A percentile compares a stretch with the other conserved stretches of the same genome.
Conservation (phyloP, 2,329 filamentous ascomycete genomes). For the Penicillium janthinellum region DNA sequence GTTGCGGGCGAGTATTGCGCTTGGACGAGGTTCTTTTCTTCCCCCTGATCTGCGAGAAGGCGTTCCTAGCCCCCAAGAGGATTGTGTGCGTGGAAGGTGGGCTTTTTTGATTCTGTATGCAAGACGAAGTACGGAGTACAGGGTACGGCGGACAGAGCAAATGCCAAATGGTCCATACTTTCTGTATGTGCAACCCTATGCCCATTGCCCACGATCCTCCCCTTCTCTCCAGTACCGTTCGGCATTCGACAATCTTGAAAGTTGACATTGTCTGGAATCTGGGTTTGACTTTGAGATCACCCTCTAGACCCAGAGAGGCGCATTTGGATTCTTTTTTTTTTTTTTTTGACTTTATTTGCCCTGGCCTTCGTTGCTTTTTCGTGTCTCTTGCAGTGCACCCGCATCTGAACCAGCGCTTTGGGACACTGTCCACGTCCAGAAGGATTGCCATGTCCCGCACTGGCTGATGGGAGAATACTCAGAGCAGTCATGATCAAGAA, state of each 20-base stretch:
- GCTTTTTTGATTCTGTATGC: not conserved
- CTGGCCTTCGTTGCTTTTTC: not conserved
- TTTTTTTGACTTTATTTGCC: not conserved
- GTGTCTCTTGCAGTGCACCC: slow-evolving; percentile 2
- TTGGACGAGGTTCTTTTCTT: not conserved
- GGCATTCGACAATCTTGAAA: not conserved
- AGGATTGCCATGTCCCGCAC: not conserved
- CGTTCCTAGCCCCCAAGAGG: not conserved
- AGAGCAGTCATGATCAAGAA: not conserved
- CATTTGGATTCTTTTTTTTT: not conserved
- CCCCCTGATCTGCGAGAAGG: slow-evolving; percentile 2
- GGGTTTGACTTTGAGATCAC: not conserved
- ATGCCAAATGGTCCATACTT: not conserved
- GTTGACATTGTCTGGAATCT: not conserved
- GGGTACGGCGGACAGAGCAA: not conserved
- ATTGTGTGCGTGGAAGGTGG: not conserved
- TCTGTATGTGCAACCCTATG: not conserved
- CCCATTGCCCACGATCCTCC: not conserved
- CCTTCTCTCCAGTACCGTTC: not conserved
- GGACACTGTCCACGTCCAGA: slow-evolving; percentile 11
- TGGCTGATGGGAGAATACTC: not conserved
- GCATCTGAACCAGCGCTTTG: slow-evolving; percentile 17
- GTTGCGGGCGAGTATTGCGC: not conserved
- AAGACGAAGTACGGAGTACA: not conserved
- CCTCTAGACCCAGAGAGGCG: not conserved